Base-by-base conservation (phyloP, 345 rosid genomes). In the Eucalyptus marginata region DNA sequence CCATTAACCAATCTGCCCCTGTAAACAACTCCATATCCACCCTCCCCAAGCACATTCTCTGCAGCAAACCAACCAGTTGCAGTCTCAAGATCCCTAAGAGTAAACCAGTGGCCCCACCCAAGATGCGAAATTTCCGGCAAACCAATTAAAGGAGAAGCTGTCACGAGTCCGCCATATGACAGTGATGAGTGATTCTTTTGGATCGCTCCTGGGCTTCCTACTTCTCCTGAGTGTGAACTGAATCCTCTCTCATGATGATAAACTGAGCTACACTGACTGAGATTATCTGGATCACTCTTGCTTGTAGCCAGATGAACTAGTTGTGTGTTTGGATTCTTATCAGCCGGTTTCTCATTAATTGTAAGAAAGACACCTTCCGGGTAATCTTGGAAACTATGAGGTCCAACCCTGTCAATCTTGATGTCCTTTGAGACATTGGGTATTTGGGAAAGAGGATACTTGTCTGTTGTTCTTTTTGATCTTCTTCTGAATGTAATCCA, bases 61-160 rank as follows among this genome's bases (percentile, higher is more conserved):
- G 95, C 90, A 40, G 97, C 89, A 89, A 97, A 97, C 80, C 94
- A 94, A 88, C 92, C 93, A 12, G 99, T 97, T 11, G 99, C 98
- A 40, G 93, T 91, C 90, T 96, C 94, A 88, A 97, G 99, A 93
- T 97, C 99, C 93, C 99, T 93, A 66, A 97, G 98, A 87, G 99
- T 97, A 93, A 97, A 97, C 98, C 99, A 97, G 88, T 97, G 99
- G 68, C 99, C 99, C 99, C 99, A 97, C 68, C 99, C 99, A 89
- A 97, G 98, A 90, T 95, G 99, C 1, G 99, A 96, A 89, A 92
- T 87, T 90, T 97, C 99, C 13, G 99, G 99, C 93, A 97, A 92
- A 88, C 99, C 99, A 90, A 97, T 89, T 90, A 97, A 94, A 86
- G 97, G 99, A 86, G 99, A 97, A 29, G 99, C 96, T 8, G 96